Evolutionary conservation across 805 yeast species (phyloP).

Genomic region (Jamesozyma hellenica): DNA sequence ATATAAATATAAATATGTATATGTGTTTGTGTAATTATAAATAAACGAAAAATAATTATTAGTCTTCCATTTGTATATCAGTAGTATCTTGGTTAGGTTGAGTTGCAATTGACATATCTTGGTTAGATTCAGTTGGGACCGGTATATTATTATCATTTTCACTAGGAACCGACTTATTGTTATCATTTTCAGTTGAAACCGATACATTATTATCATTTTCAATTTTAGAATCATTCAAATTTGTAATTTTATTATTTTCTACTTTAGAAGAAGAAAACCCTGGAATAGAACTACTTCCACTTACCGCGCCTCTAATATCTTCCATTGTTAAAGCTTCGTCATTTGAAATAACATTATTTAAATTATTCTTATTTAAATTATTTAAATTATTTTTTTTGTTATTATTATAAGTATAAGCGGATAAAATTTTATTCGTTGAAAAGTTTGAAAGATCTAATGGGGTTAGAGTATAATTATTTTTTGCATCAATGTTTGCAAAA

Average conservation of each 20-base stretch:
- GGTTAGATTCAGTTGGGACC: no score
- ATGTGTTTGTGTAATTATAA: no score
- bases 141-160: no score
- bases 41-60: no score
- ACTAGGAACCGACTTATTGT: no score
- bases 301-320: slow-evolving; percentile 48
- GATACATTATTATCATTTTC: no score
- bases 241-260: neutral
- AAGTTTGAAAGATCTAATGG: slow-evolving; percentile 30
- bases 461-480: slow-evolving; percentile 1
- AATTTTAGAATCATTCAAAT: neutral
- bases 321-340: slow-evolving; percentile 33
- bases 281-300: slow-evolving; percentile 36
- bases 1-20: slow-evolving; percentile 5
- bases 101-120: no score
- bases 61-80: no score
- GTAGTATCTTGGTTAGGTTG: no score
- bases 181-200: no score
- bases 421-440: neutral
- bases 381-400: neutral
- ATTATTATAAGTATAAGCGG: neutral
- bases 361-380: neutral
- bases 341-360: slow-evolving; percentile 4
- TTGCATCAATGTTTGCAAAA: neutral
- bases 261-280: slow-evolving; percentile 32